A percentile compares a stretch with the other conserved stretches of the same genome.
Conservation (phyloP, 768 basidiomycete species). For the Coprinopsis sp. region DNA sequence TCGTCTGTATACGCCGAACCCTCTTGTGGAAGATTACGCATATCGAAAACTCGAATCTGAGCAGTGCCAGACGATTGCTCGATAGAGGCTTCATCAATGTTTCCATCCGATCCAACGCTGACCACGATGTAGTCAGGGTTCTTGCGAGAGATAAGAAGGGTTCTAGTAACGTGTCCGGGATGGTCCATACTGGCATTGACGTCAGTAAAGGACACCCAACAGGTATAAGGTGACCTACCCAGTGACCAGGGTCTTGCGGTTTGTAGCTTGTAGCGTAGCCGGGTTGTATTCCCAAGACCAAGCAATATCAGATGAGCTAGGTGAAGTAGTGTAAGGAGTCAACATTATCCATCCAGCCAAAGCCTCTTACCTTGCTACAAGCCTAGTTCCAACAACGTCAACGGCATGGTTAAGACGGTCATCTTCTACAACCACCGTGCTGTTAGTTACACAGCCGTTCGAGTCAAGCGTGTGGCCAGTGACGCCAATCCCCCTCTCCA, state of each 20-base stretch:
- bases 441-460: constrained; percentile 6
- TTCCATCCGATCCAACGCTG: constrained; percentile 12
- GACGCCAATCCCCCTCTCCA: constrained; percentile 2
- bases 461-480: constrained; percentile 5
- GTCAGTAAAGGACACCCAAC: background rate
- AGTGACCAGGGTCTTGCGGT: constrained; percentile 14
- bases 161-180: constrained; percentile 12
- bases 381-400: constrained; percentile 4
- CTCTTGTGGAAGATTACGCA: constrained; percentile 7
- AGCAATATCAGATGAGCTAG: constrained; percentile 11
- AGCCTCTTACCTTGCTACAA: constrained; percentile 2
- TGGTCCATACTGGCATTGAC: constrained; percentile 11
- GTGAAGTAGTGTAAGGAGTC: background rate
- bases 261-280: constrained; percentile 9
- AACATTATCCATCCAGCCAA: background rate
- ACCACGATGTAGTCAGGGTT: constrained; percentile 12
- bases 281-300: constrained; percentile 16
- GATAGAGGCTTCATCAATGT: constrained; percentile 12
- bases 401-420: constrained; percentile 4
- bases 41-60: constrained; percentile 14
- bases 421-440: constrained; percentile 2
- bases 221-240: constrained; percentile 4
- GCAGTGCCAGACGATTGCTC: constrained; percentile 6
- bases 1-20: constrained; percentile 9
- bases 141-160: constrained; percentile 12